Evolutionary conservation across 257 asterid genomes (phyloP), one percentile per base, ranked within the genome.

Genomic region (Voacanga thouarsii): DNA sequence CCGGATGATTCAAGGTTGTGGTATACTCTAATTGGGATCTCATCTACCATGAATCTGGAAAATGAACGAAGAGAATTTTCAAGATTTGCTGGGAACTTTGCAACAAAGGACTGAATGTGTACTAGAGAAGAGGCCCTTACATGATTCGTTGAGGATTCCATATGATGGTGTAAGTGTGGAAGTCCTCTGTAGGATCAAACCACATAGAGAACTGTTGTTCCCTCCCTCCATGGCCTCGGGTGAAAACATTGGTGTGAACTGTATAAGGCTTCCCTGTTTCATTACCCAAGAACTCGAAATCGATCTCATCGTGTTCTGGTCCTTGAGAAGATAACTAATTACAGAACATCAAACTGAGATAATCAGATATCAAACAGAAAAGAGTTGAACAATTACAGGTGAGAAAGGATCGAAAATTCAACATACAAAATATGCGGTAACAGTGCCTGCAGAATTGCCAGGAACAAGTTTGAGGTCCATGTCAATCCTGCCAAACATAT

Each of bases 391-490:
- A 49, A 63, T 71, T 21, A 37, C 19, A 10, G 2, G 5, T 1
- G 28, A 30, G 44, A 19, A 53, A 51, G 39, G 11, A 39, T 0
- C 5, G 30, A 21, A 51, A 23, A 14, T 3, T 65, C 21, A 15
- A 39, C 84, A 67, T 41, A 90, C 94, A 80, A 82, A 90, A 53
- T 87, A 90, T 0, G 94, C 89, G 51, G 94, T 87, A 74, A 90
- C 94, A 6, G 86, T 82, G 70, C 86, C 86, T 2, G 86, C 83
- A 24, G 86, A 82, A 57, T 82, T 74, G 16, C 83, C 86, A 3
- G 79, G 81, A 18, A 82, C 78, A 50, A 82, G 86, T 72, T 82
- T 82, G 68, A 82, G 81, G 18, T 82, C 76, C 83, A 82, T 71
- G n/a, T 82, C 86, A 0, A 82, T 55, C 68, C 86, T 72, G 21